Percentiles rank a stretch among this genome's conserved stretches.
These are phyloP conservation scores for Arabis hirsuta DNA, from an alignment of 345 rosid genomes.

Conservation along the genomic window DNA sequence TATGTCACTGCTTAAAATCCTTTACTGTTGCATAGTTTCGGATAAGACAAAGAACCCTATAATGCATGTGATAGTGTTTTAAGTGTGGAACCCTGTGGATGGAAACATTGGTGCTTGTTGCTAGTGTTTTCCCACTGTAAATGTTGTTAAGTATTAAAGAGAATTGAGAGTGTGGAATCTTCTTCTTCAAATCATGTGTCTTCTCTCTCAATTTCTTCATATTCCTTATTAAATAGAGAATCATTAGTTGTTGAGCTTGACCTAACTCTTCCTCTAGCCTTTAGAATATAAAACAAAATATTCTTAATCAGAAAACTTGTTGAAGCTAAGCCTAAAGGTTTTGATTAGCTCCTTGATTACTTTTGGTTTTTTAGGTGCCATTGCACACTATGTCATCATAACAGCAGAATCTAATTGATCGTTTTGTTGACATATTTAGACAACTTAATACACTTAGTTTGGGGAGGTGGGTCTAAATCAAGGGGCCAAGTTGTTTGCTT, in stretches of 20 bases:
- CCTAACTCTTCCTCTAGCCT: slow-evolving; percentile 31
- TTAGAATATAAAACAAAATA: slow-evolving; percentile 25
- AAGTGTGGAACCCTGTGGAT: slow-evolving; percentile 18
- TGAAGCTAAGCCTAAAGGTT: slow-evolving; percentile 31
- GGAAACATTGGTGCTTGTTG: slow-evolving; percentile 21
- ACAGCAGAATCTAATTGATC: slow-evolving; percentile 38
- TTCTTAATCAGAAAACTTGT: slow-evolving; percentile 33
- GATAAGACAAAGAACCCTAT: slow-evolving; percentile 30
- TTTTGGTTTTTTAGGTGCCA: slow-evolving; percentile 39
- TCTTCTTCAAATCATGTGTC: slow-evolving; percentile 13
- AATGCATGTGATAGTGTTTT: slow-evolving; percentile 24
- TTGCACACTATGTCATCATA: slow-evolving; percentile 41
- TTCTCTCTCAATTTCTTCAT: slow-evolving; percentile 6
- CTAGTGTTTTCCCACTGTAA: slow-evolving; percentile 16
- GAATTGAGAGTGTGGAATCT: slow-evolving; percentile 5
- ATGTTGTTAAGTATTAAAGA: slow-evolving; percentile 8
- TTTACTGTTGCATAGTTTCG: slow-evolving; percentile 6
- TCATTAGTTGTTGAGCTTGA: slow-evolving; percentile 45
- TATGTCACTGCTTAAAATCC: background rate
- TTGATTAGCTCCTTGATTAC: slow-evolving; percentile 41
- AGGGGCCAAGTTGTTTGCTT: slow-evolving; percentile 32
- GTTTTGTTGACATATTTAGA: slow-evolving; percentile 37
- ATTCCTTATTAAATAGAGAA: slow-evolving; percentile 27
- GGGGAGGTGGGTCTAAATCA: slow-evolving; percentile 33
- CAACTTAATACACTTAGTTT: slow-evolving; percentile 21